Evolutionary conservation across 106 monocot genomes (phyloP).

Genomic region (Cymbidium sinense): DNA sequence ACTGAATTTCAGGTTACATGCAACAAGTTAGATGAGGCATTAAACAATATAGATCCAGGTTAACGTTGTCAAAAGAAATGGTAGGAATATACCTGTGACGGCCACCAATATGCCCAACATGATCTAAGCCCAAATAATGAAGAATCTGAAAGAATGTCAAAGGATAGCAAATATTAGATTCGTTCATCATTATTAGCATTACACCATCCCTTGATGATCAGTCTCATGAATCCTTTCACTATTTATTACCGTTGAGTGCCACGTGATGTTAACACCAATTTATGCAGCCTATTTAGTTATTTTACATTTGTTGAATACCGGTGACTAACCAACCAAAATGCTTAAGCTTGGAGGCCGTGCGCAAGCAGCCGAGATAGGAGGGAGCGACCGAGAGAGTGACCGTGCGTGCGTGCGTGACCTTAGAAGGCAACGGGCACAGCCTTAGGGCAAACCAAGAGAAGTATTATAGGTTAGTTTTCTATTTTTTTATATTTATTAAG

Average conservation of each 20-base stretch:
- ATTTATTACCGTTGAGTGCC: neutral
- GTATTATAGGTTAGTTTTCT: too few relatives aligned
- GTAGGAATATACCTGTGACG: constrained; percentile 62
- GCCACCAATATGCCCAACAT: constrained; percentile 96
- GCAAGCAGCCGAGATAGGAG: too few relatives aligned
- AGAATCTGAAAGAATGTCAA: constrained; percentile 53
- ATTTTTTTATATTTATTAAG: too few relatives aligned
- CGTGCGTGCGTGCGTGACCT: too few relatives aligned
- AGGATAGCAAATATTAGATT: constrained; percentile 1
- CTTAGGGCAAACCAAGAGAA: too few relatives aligned
- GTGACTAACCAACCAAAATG: neutral
- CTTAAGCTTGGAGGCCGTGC: neutral
- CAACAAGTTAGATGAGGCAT: neutral
- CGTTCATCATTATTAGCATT: neutral
- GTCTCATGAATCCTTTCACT: neutral
- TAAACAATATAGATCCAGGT: neutral
- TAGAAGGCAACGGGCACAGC: too few relatives aligned
- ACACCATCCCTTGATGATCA: neutral
- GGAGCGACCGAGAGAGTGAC: too few relatives aligned
- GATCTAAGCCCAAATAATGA: constrained; percentile 94
- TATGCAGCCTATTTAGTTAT: neutral
- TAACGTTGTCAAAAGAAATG: neutral
- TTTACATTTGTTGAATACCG: neutral
- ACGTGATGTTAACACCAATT: neutral
- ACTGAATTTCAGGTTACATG: constrained; percentile 29